Percentiles rank a stretch among this genome's conserved stretches.
Conservation (phyloP, 768 basidiomycete genomes). For the Arthromyces matolae region DNA sequence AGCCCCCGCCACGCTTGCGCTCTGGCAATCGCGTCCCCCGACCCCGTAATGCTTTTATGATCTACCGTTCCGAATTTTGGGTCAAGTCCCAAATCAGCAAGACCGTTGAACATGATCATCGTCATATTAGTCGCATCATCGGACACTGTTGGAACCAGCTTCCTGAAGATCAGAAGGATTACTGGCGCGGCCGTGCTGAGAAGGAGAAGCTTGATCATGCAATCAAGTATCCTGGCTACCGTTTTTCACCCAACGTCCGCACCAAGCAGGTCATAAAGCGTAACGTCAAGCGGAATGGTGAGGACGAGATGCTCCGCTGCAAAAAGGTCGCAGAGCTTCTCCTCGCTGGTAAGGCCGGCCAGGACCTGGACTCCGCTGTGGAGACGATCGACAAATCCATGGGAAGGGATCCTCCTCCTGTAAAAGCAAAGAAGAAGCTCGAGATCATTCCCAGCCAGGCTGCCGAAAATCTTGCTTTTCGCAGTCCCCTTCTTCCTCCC, state of each 20-base stretch:
- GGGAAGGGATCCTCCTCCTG: conserved; percentile 7
- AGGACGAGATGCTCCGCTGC: conserved; percentile 46
- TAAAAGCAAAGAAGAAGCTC: conserved; percentile 1
- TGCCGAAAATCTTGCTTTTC: conserved; percentile 22
- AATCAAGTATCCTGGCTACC: conserved; percentile 49
- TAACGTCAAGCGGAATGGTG: conserved; percentile 49
- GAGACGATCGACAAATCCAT: conserved; percentile 24
- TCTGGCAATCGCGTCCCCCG: conserved; percentile 59
- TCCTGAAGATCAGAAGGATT: conserved; percentile 44
- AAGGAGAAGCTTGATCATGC: conserved; percentile 49
- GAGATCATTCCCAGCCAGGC: not conserved
- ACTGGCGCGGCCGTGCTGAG: conserved; percentile 50
- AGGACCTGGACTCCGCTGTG: conserved; percentile 44
- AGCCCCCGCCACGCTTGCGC: conserved; percentile 18
- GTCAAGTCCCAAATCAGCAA: conserved; percentile 44
- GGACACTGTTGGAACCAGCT: conserved; percentile 54
- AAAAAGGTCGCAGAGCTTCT: conserved; percentile 47
- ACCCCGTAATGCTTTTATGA: conserved; percentile 83
- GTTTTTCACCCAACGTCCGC: conserved; percentile 45
- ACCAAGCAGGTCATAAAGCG: conserved; percentile 43
- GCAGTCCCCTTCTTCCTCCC: conserved; percentile 29
- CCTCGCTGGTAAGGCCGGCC: conserved; percentile 46
- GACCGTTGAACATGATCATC: conserved; percentile 52
- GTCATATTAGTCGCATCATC: conserved; percentile 55
- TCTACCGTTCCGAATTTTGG: conserved; percentile 60